Base-by-base conservation (phyloP, 2,329 filamentous ascomycete species). In the Sporothrix luriei region DNA sequence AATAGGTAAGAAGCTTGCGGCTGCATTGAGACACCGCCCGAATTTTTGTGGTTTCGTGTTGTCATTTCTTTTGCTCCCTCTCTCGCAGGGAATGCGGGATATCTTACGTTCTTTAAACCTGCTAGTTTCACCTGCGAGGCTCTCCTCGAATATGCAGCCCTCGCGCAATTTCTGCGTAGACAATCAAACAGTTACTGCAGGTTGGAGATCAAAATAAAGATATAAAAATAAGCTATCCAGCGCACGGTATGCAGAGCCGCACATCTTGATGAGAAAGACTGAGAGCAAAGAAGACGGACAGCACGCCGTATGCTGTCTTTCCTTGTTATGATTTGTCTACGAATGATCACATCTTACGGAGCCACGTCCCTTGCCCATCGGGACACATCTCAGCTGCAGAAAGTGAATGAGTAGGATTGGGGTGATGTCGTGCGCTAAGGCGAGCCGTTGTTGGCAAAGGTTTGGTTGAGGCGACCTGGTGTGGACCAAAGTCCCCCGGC, bases 371-470 rank as follows among this genome's bases (percentile, higher is more conserved):
- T 7, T 26, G 51, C 51, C 14, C 51, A 54, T n/a, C 48, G 48
- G n/a, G 55, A 33, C 55, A 61, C 55, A 61, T 33, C 33, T 21
- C n/a, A 43, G 26, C 7, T 13, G 40, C 29, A 24, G 52, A 26
- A 10, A 59, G 21, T 19, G 24, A 43, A 43, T 43, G n/a, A 43
- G 55, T 21, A 61, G 24, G 26, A 61, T 61, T 33, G 33, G 55
- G n/a, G 55, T 61, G 55, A 49, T 64, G 59, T 64, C 40, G 59
- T 64, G 40, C 59, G 40, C 59, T 40, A 29, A 7, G 21, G 13
- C 43, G 59, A 49, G 26, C 59, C 59, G 43, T 49, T 64, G 59
- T 64, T 64, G 43, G 24, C 24, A 49, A 29, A 64, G 40, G 59
- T 49, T 49, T 49, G 59, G 59, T 64, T 64, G 40, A 49, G 26